A percentile compares a stretch with the other conserved stretches of the same genome.
These are phyloP conservation scores for Neurospora sp. DNA, from an alignment of 495 filamentous ascomycete species.

Conservation along the genomic window DNA sequence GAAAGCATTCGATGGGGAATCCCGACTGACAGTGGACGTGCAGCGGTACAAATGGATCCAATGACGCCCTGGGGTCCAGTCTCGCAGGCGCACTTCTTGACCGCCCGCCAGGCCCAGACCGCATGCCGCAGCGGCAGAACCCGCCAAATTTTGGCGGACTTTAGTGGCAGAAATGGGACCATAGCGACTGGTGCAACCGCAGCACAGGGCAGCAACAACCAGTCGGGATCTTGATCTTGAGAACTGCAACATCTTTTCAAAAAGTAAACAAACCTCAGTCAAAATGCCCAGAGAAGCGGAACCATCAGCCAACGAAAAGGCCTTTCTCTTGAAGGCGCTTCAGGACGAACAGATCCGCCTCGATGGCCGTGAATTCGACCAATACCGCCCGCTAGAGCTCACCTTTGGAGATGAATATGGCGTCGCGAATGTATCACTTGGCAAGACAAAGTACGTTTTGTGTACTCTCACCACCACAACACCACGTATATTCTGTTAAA, in stretches of 20 bases:
- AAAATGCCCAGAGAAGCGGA: conserved; percentile 83
- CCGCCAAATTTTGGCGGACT: conserved; percentile 19
- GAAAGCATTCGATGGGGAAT: neutral
- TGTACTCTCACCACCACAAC: neutral
- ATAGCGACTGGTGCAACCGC: conserved; percentile 6
- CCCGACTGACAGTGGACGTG: neutral
- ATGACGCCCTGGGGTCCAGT: neutral
- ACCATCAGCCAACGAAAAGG: conserved; percentile 66
- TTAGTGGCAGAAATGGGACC: conserved; percentile 18
- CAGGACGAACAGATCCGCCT: conserved; percentile 59
- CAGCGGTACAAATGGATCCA: neutral
- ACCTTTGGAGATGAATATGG: conserved; percentile 86
- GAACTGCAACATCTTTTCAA: conserved; percentile 1
- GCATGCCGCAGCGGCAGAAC: conserved; percentile 9
- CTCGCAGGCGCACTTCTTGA: conserved; percentile 1
- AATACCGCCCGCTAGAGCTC: conserved; percentile 65
- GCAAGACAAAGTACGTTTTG: conserved; percentile 68
- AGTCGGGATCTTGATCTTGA: conserved; percentile 5
- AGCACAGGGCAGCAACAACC: neutral
- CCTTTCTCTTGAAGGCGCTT: conserved; percentile 66
- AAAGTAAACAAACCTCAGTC: neutral
- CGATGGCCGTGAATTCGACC: conserved; percentile 70
- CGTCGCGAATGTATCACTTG: conserved; percentile 76
- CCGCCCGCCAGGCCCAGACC: conserved; percentile 5
- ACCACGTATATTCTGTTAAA: neutral